Base-by-base conservation (phyloP, 2,329 filamentous ascomycete species). In the Geosmithia morbida region DNA sequence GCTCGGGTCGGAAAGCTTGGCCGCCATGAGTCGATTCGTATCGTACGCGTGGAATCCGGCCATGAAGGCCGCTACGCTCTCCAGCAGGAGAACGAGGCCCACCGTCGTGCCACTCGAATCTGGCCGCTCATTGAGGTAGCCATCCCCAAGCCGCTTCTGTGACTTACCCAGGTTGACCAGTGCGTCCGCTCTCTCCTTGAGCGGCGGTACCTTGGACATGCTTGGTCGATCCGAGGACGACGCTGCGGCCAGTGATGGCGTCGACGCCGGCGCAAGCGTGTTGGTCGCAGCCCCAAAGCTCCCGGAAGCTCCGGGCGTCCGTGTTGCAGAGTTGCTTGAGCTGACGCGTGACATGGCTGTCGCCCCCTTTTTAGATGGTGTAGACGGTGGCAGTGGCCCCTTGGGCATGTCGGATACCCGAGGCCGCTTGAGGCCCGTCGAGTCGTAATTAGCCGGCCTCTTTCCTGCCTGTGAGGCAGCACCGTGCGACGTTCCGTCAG, bases 81-180 rank as follows among this genome's bases (percentile, higher is more conserved):
- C 72, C 8, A 75, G 59, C 33, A 67, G 66, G 11, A 72, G 59
- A 1, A 65, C 64, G 29, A 62, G 65, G 30, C 63, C 64, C n/a
- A 65, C 60, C 53, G 67, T 69, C 46, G 62, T 57, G 20, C 65
- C 64, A 7, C 59, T 47, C n/a, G 61, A 57, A 37, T 57, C 54
- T 7, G 54, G 50, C 17, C 55, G 56, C 6, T 53, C 48, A n/a
- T 58, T 57, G 10, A 55, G 55, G 42, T 51, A 66, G 3, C 56
- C 45, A 51, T 79, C 75, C 22, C 73, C 71, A 13, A 68, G 62
- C 50, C 77, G 74, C 61, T 79, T 79, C 17, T 79, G 61, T 47
- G 66, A 69, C 30, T 64, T 69, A 2, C 71, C 75, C 7, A 76
- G 54, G 2, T 51, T 56, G 26, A 58, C 59, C 52, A 68, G 69